Base-by-base conservation (phyloP, 2,329 filamentous ascomycete genomes). In the Tolypocladium inflatum region DNA sequence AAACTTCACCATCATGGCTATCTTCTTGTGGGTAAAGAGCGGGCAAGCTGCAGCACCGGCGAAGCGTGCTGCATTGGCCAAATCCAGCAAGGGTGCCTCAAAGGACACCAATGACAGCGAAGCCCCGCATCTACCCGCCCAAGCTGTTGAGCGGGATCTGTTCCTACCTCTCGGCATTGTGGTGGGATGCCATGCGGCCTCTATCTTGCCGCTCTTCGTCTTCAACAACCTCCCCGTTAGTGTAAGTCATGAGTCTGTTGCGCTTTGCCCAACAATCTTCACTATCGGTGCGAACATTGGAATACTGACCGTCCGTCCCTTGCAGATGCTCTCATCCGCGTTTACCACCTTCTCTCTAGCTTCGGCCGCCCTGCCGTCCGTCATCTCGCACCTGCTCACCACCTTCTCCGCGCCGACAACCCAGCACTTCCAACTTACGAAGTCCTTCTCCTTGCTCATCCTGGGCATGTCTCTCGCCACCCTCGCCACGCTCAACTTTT, bases 401-500 rank as follows among this genome's bases (percentile, higher is more conserved):
- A 69, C 71, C 30, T 72, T 75, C 60, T 81, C 74, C 66, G 73
- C 71, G 30, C 83, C 85, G 1, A 86, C 84, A 0, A 63, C 71
- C 4, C 90, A 92, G 68, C 87, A 93, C 67, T 86, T 88, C 67
- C 82, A 86, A 54, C 83, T 97, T 55, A 85, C 91, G 63, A 92
- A 95, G 70, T 94, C 88, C 59, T 91, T 97, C 76, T 96, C 91
- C 7, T 83, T 97, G n/a, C 84, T 99, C 15, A 79, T 96, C 11
- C 83, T 97, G 0, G 94, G 94, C 66, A 90, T 97, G 78, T 92
- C 91, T 66, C 85, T 99, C 63, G 92, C 92, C 15, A 88, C 92
- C 1, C 87, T 99, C 15, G 93, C 94, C 2, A 99, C 93, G 0
- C 83, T 99, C 55, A 99, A 99, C 74, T 99, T 99, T 78, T 91